Conservation (phyloP, 2,329 filamentous ascomycete genomes). For the Trichoderma breve region DNA sequence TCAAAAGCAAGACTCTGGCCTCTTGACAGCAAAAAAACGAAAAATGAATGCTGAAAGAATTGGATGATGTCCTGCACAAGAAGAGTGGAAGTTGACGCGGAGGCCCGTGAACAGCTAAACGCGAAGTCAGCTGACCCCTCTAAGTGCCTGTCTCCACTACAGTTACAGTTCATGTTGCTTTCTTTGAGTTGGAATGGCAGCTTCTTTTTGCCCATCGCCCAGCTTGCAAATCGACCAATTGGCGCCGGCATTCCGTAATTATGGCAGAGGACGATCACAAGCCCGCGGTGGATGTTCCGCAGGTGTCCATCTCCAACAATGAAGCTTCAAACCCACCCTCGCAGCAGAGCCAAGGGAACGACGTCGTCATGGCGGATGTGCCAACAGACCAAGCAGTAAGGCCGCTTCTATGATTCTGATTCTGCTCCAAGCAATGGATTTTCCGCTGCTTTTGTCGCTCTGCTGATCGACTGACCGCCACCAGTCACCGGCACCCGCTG, state of each 20-base stretch:
- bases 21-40: background rate
- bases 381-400: constrained; percentile 42
- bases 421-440: background rate
- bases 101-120: constrained; percentile 25
- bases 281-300: constrained; percentile 23
- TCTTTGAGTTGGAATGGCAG: background rate
- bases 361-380: constrained; percentile 46
- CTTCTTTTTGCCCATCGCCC: background rate
- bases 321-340: constrained; percentile 24
- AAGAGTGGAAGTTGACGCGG: constrained; percentile 18
- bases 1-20: background rate
- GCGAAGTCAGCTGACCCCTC: constrained; percentile 41
- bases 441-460: background rate
- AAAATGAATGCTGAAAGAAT: background rate
- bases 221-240: background rate
- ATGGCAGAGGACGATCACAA: constrained; percentile 35
- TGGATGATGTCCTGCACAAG: background rate
- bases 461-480: background rate
- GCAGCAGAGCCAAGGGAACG: constrained; percentile 26
- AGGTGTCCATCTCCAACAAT: constrained; percentile 26
- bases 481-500: constrained; percentile 38
- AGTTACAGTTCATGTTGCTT: background rate
- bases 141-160: background rate
- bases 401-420: background rate
- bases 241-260: background rate